Conservation (phyloP, 2,329 filamentous ascomycete species). For the Tolypocladium inflatum region DNA sequence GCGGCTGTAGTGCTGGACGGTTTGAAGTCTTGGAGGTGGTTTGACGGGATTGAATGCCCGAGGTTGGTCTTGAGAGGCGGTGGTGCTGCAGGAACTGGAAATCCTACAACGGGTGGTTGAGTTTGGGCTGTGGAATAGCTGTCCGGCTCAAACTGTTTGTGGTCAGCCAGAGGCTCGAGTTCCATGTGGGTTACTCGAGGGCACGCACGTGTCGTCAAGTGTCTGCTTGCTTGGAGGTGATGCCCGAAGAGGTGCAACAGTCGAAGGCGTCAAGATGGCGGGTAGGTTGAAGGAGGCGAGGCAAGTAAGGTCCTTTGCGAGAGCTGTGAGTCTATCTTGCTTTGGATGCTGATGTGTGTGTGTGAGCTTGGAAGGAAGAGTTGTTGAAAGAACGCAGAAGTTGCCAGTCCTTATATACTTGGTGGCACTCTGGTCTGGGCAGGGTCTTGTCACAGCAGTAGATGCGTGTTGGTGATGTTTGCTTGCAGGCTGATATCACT, state of each 20-base stretch:
- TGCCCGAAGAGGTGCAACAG: neutral
- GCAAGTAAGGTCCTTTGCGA: neutral
- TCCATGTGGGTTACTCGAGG: neutral
- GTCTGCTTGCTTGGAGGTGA: neutral
- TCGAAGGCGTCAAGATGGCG: neutral
- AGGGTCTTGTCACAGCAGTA: neutral
- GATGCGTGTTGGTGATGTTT: slow-evolving; percentile 10
- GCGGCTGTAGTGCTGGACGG: neutral
- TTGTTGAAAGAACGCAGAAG: neutral
- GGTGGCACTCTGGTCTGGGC: slow-evolving; percentile 9
- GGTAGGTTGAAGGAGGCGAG: neutral
- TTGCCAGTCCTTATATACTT: slow-evolving; percentile 14
- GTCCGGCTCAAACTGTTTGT: neutral
- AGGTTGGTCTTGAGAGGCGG: neutral
- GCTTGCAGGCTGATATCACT: slow-evolving; percentile 4
- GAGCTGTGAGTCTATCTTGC: neutral
- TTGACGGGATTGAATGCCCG: neutral
- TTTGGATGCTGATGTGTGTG: neutral
- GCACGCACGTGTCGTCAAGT: neutral
- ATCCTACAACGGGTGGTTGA: too few species aligned
- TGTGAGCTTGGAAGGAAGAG: neutral
- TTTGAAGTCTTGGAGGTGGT: neutral
- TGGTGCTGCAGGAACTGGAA: neutral
- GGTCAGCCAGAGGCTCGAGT: slow-evolving; percentile 2
- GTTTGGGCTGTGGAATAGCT: neutral